Base-by-base conservation (phyloP, 306 rosid genomes). In the Sicyos baderoa region DNA sequence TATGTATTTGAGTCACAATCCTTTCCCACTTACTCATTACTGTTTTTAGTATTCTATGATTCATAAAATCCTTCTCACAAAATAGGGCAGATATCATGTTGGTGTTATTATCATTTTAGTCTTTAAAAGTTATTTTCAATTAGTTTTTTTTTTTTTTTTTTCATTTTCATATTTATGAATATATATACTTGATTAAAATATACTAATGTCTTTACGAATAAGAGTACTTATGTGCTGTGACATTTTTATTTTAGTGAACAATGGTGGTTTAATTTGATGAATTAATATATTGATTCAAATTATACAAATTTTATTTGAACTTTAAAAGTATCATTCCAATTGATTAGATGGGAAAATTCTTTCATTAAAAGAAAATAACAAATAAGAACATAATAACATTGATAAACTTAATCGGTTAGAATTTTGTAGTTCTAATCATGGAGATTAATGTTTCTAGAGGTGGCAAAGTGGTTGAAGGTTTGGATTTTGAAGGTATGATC, bases 21-120 rank as follows among this genome's bases (percentile, higher is more conserved):
- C 50, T 44, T 50, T 62, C 19, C 70, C 70, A 64, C 53, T 64
- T 18, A 63, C 70, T 19, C 52, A 63, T 63, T 32, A 64, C 21
- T 64, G 70, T 64, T 42, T 45, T 60, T 64, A 19, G 53, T 29
- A 29, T 64, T 42, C 3, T 40, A 63, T 18, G 29, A 37, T 63
- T 35, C 49, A 9, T 35, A 35, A 17, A 63, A 4, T 16, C 42
- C 23, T 63, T 18, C 69, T 17, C 51, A 37, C 19, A 6, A 27
- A 58, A 25, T 58, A 6, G 40, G 42, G 25, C 18, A 13, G 9
- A 22, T 16, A 3, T 51, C 21, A n/a, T 52, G 19, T 52, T 2
- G 0, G 21, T 16, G 7, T 4, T 16, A 16, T 51, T 51, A 51
- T 6, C 7, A 51, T 15, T 51, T 51, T 17, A 17, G 12, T 52